phyloP scores from a whole-genome alignment of 192 early-diverging fungal genomes.

The Funneliformis geosporum region DNA sequence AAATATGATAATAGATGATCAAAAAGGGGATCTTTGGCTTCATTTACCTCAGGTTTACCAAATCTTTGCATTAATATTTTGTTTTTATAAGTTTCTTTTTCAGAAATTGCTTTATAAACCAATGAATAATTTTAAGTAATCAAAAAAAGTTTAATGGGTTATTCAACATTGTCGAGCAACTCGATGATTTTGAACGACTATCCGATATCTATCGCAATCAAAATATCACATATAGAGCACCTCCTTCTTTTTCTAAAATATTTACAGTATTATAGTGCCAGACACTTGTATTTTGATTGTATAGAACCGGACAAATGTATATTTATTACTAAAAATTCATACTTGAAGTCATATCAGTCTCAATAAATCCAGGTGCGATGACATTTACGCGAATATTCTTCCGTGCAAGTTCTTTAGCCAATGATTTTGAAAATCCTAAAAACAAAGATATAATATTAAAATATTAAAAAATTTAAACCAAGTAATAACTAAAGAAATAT shows the following conservation, averaged over 20 bases:
- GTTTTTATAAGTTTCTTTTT: background rate
- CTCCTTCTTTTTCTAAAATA: no score
- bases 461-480: background rate
- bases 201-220: no score
- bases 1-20: background rate
- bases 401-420: conserved; percentile 79
- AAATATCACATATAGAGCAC: no score
- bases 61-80: background rate
- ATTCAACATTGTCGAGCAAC: no score
- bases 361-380: conserved; percentile 87
- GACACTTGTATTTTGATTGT: no score
- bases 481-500: background rate
- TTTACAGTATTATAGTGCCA: no score
- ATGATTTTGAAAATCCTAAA: conserved; percentile 76
- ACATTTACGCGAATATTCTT: conserved; percentile 74
- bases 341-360: conserved; percentile 76
- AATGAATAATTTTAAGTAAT: background rate
- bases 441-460: background rate
- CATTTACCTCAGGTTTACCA: background rate
- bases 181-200: no score
- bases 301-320: no score
- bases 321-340: background rate
- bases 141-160: background rate
- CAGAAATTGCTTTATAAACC: background rate
- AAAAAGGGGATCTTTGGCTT: background rate